phyloP scores from a whole-genome alignment of 2,329 filamentous ascomycete species.

The Metarhizium brunneum region DNA sequence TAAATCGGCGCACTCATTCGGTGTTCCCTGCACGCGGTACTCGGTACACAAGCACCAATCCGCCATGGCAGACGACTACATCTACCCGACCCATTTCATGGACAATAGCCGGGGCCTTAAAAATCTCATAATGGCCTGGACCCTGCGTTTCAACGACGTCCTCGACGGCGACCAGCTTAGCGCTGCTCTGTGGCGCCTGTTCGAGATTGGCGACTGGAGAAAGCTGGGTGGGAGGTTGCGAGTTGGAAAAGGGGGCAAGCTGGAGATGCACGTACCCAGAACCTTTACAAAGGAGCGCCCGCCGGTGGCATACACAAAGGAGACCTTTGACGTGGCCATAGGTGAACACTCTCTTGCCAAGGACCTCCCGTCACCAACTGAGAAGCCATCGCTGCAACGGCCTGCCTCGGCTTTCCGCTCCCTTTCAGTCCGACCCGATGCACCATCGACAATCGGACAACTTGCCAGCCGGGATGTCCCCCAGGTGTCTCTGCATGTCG shows the following conservation, averaged over 20 bases:
- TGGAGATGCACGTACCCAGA: conserved; percentile 25
- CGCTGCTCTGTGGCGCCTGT: conserved; percentile 21
- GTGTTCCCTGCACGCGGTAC: too few species aligned
- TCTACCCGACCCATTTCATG: conserved; percentile 3
- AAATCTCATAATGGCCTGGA: background rate
- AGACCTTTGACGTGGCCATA: conserved; percentile 25
- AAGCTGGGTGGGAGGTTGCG: conserved; percentile 34
- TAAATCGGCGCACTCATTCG: too few species aligned
- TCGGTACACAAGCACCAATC: background rate
- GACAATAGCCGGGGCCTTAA: background rate
- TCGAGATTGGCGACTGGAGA: conserved; percentile 31
- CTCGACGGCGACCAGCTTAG: conserved; percentile 29
- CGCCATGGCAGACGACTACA: background rate
- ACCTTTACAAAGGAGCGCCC: conserved; percentile 23
- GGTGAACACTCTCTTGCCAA: conserved; percentile 29
- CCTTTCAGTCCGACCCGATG: background rate
- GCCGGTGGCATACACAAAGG: conserved; percentile 30
- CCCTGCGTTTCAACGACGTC: conserved; percentile 8
- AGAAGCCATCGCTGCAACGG: background rate
- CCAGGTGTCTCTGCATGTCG: conserved; percentile 37
- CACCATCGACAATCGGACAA: conserved; percentile 21
- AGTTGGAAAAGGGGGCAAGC: conserved; percentile 19
- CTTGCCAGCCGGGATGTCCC: conserved; percentile 32
- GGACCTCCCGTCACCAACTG: conserved; percentile 22
- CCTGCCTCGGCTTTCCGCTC: background rate